Conservation (phyloP, 2,329 filamentous ascomycete genomes). For the Diaporthe citriasiana region DNA sequence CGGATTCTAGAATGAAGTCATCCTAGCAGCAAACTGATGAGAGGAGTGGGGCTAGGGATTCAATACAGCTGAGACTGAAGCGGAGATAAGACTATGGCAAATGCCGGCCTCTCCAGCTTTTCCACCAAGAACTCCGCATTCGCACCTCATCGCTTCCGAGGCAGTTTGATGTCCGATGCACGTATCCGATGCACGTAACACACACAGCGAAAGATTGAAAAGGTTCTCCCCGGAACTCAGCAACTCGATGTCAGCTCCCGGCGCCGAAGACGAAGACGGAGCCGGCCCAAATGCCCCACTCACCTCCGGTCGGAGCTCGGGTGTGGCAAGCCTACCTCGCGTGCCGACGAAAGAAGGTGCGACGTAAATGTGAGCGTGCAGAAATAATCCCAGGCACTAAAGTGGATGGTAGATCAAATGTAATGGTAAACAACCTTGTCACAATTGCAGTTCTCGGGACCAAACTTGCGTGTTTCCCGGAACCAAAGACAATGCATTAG, state of each 20-base stretch:
- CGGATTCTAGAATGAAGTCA: neutral
- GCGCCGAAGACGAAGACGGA: neutral
- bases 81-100: neutral
- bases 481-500: conserved; percentile 16
- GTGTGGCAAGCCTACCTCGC: conserved; percentile 7
- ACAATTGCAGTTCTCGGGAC: neutral
- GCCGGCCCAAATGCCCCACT: conserved; percentile 1
- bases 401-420: conserved; percentile 8
- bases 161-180: neutral
- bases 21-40: neutral
- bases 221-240: neutral
- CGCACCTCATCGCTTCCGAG: neutral
- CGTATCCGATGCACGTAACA: neutral
- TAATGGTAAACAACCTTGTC: conserved; percentile 10
- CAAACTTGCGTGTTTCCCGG: neutral
- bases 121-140: neutral
- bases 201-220: neutral
- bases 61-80: neutral
- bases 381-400: neutral
- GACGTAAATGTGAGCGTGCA: neutral
- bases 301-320: neutral
- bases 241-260: neutral
- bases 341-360: conserved; percentile 1
- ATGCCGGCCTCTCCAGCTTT: neutral
- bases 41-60: neutral